phyloP scores from a whole-genome alignment of 192 early-diverging fungal genomes.

The Podila minutissima region DNA sequence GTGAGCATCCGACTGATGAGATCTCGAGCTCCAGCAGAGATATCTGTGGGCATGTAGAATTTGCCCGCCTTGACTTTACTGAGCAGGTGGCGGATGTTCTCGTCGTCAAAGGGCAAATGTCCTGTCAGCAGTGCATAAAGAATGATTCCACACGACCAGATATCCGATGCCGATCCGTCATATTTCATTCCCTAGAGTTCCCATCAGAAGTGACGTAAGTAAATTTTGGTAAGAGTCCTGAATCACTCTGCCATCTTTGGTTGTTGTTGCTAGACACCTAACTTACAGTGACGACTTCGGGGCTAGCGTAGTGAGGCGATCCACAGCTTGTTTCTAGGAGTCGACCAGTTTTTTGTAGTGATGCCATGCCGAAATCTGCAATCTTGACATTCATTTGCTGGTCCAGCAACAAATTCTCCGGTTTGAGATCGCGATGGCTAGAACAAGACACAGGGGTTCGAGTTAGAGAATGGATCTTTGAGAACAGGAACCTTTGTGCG shows the following conservation, averaged over 20 bases:
- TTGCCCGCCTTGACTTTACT: slow-evolving; percentile 59
- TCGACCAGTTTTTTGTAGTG: slow-evolving; percentile 55
- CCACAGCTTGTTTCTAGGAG: slow-evolving; percentile 72
- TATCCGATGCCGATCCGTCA: slow-evolving; percentile 75
- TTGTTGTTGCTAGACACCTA: no score
- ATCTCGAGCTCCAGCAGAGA: slow-evolving; percentile 56
- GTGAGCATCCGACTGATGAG: slow-evolving; percentile 58
- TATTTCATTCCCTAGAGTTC: slow-evolving; percentile 59
- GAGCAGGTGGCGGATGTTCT: slow-evolving; percentile 40
- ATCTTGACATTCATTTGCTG: slow-evolving; percentile 63
- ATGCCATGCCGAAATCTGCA: slow-evolving; percentile 73
- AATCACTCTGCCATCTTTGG: no score
- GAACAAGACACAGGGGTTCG: neutral
- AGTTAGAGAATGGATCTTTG: neutral
- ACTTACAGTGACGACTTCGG: slow-evolving; percentile 64
- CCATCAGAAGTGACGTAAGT: slow-evolving; percentile 7
- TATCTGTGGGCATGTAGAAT: slow-evolving; percentile 61
- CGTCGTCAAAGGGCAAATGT: slow-evolving; percentile 74
- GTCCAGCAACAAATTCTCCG: slow-evolving; percentile 66
- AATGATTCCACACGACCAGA: slow-evolving; percentile 86
- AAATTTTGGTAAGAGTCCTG: neutral
- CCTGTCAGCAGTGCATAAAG: slow-evolving; percentile 81
- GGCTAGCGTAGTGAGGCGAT: slow-evolving; percentile 79
- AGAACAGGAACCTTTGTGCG: no score
- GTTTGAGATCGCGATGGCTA: slow-evolving; percentile 72